Percentiles rank a stretch among this genome's conserved stretches.
These are phyloP conservation scores for Syncephalastrum monosporum DNA, from an alignment of 371 early-diverging fungal genomes.

Conservation along the genomic window DNA sequence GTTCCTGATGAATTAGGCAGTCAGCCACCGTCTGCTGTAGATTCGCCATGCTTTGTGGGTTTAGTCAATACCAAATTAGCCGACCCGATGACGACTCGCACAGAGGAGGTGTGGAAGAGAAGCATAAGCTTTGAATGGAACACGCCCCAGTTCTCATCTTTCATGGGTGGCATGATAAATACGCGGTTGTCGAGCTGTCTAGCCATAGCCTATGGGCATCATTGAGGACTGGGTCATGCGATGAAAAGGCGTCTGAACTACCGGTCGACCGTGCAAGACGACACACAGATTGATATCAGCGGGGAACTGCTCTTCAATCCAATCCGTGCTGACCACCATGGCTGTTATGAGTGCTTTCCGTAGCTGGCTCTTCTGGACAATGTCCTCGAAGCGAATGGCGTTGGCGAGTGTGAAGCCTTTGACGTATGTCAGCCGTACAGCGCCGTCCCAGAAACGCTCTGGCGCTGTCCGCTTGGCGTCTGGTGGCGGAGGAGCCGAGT, in stretches of 20 bases:
- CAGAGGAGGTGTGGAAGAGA: slow-evolving; percentile 27
- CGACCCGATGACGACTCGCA: slow-evolving; percentile 49
- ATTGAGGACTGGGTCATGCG: background rate
- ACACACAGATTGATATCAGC: slow-evolving; percentile 32
- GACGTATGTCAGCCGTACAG: slow-evolving; percentile 40
- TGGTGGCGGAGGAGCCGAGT: background rate
- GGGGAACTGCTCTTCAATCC: slow-evolving; percentile 40
- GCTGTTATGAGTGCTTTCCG: slow-evolving; percentile 43
- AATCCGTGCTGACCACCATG: slow-evolving; percentile 42
- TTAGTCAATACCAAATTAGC: slow-evolving; percentile 36
- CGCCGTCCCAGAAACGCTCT: slow-evolving; percentile 33
- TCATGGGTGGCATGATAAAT: slow-evolving; percentile 38
- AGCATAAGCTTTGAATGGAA: slow-evolving; percentile 51
- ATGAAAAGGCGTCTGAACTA: slow-evolving; percentile 10
- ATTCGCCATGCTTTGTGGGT: background rate
- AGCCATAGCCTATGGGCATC: slow-evolving; percentile 21
- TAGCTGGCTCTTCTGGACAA: slow-evolving; percentile 30
- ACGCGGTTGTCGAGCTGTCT: slow-evolving; percentile 26
- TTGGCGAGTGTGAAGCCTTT: slow-evolving; percentile 31
- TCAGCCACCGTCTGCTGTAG: background rate
- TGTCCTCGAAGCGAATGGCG: slow-evolving; percentile 35
- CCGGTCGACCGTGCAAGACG: slow-evolving; percentile 43
- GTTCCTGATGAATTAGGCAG: slow-evolving; percentile 15
- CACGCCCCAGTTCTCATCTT: slow-evolving; percentile 32
- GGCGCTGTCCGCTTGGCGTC: background rate